Evolutionary conservation across 768 basidiomycete genomes (phyloP).

Genomic region (Dentipellis sp.): DNA sequence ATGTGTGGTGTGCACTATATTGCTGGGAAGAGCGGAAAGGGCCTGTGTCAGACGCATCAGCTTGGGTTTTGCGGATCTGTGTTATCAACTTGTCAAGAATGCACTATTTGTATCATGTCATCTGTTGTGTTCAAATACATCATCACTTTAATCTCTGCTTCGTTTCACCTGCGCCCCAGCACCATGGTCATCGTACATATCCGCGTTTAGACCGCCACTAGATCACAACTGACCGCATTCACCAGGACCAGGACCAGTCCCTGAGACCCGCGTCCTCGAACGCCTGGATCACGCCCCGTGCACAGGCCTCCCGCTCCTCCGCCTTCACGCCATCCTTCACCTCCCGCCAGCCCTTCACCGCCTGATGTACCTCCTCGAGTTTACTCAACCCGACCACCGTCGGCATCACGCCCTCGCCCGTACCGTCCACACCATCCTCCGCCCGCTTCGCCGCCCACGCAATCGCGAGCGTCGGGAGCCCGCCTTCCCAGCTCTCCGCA

Average conservation of each 20-base stretch:
- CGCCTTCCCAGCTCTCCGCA: conserved; percentile 29
- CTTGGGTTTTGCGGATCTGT: not conserved
- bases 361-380: conserved; percentile 68
- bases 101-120: not conserved
- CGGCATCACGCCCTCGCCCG: conserved; percentile 33
- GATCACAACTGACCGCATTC: not conserved
- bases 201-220: not conserved
- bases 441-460: conserved; percentile 53
- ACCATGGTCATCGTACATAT: too few species aligned
- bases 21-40: not conserved
- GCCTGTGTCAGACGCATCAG: too few species aligned
- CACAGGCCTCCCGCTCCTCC: conserved; percentile 31
- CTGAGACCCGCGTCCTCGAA: conserved; percentile 44
- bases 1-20: not conserved
- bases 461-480: conserved; percentile 58
- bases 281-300: conserved; percentile 31
- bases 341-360: conserved; percentile 58
- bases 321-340: conserved; percentile 31
- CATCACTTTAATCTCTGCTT: too few species aligned
- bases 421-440: conserved; percentile 10
- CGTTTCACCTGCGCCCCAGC: too few species aligned
- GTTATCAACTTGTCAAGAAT: not conserved
- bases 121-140: not conserved
- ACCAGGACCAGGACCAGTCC: conserved; percentile 32
- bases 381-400: conserved; percentile 66